Base-by-base conservation (phyloP, 352 stramenopile genomes). In the Pythium dissotocum region DNA sequence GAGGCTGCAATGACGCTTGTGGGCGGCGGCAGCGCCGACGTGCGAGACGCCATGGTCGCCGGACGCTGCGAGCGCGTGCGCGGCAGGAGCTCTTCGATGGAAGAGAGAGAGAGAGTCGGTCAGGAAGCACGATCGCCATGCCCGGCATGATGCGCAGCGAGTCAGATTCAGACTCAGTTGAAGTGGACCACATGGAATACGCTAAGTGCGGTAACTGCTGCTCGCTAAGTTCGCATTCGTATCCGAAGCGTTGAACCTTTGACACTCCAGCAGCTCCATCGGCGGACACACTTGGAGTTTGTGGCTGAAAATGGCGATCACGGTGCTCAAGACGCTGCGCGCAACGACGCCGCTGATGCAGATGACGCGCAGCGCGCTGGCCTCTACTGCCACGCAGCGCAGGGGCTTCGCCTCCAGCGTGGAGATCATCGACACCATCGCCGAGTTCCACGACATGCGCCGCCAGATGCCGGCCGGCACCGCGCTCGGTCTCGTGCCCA, bases 401-500 rank as follows among this genome's bases (percentile, higher is more conserved):
- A 53, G 18, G 46, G 46, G 51, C 12, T 54, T 49, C 56, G 55
- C 16, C 21, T 73, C 72, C 33, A 59, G 52, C 40, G 74, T 85
- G 63, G 70, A 90, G 67, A 73, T 93, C 33, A 69, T 93, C 14
- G 77, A 93, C 61, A 82, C 60, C 18, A 61, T 90, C 51, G 67
- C 79, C 2, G 71, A 76, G 49, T 93, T 93, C 74, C 76, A 83
- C 52, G 70, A 73, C 42, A 75, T 70, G 53, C 86, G 86, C 12
- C 73, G 69, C 28, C 63, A 78, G 36, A 72, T 96, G 28, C 73
- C 85, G 1, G 53, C 76, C 12, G 77, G 64, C 42, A 76, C 82
- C 18, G 91, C 77, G 8, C 72, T 99, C 53, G 98, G 97, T 0
- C 98, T 99, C 61, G 98, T 99, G 26, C 98, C 98, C 10, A 99